phyloP scores from a whole-genome alignment of 768 basidiomycete species.

The Trametes punicea region DNA sequence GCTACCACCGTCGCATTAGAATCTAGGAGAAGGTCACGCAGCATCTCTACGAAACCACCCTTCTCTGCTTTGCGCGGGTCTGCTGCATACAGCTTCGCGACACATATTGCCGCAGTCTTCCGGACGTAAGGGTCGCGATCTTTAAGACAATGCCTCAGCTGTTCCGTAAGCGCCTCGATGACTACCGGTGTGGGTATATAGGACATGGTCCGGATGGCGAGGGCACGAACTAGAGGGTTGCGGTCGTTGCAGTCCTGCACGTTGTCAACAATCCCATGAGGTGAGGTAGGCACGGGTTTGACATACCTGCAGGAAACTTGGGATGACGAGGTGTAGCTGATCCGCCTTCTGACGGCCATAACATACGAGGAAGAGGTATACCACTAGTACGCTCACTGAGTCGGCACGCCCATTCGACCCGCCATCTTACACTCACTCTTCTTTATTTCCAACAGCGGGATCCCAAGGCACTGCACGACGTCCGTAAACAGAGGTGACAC shows the following conservation, averaged over 20 bases:
- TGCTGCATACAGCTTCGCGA: slow-evolving; percentile 90
- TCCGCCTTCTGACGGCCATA: slow-evolving; percentile 94
- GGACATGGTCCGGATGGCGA: slow-evolving; percentile 98
- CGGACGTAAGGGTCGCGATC: slow-evolving; percentile 97
- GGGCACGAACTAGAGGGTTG: slow-evolving; percentile 93
- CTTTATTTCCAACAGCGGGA: slow-evolving; percentile 95
- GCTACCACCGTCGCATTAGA: slow-evolving; percentile 95
- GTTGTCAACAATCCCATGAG: slow-evolving; percentile 19
- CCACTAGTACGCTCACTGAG: slow-evolving; percentile 57
- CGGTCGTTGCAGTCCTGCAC: slow-evolving; percentile 89
- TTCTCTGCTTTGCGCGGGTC: slow-evolving; percentile 86
- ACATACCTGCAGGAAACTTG: slow-evolving; percentile 81
- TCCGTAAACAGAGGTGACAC: slow-evolving; percentile 16
- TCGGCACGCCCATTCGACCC: background rate
- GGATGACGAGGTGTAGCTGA: slow-evolving; percentile 87
- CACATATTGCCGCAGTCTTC: slow-evolving; percentile 97
- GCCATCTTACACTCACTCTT: slow-evolving; percentile 82
- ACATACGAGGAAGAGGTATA: slow-evolving; percentile 95
- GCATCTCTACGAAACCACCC: slow-evolving; percentile 85
- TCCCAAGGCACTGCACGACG: slow-evolving; percentile 82
- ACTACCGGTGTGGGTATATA: slow-evolving; percentile 94
- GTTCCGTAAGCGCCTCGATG: slow-evolving; percentile 81
- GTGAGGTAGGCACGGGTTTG: background rate
- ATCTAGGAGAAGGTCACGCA: slow-evolving; percentile 91
- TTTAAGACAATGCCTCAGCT: slow-evolving; percentile 86